Conservation (phyloP, 345 rosid genomes). For the Angophora floribunda region DNA sequence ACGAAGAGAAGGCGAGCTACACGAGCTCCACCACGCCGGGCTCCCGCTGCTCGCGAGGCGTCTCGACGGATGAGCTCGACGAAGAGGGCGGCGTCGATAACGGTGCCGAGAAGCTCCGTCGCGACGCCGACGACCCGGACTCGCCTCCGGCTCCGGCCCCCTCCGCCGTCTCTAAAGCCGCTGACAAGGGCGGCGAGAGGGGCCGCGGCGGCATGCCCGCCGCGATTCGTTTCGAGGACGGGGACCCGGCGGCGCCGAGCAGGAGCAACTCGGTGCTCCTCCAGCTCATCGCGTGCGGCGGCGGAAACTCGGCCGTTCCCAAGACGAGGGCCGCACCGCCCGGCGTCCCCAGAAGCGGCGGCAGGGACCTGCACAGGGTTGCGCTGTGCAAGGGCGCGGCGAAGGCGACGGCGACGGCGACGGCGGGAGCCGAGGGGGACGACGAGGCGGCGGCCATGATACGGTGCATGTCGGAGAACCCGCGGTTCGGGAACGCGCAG, state of each 20-base stretch:
- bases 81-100: conserved; percentile 12
- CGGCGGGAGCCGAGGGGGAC: conserved; percentile 25
- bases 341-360: background rate
- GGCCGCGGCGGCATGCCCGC: background rate
- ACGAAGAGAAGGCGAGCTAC: conserved; percentile 73
- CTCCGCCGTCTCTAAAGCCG: background rate
- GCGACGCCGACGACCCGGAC: background rate
- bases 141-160: background rate
- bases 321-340: conserved; percentile 20
- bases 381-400: conserved; percentile 32
- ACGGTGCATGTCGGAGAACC: conserved; percentile 82
- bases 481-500: conserved; percentile 80
- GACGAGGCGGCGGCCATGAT: conserved; percentile 48
- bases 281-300: conserved; percentile 60
- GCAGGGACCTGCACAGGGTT: conserved; percentile 35
- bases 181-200: background rate
- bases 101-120: background rate
- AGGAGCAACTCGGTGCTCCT: conserved; percentile 1
- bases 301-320: conserved; percentile 48
- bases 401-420: conserved; percentile 23
- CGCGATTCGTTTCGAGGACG: background rate
- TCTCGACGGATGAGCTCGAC: conserved; percentile 63
- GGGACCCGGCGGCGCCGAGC: background rate
- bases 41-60: conserved; percentile 77
- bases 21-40: conserved; percentile 82